Base-by-base conservation (phyloP, 768 basidiomycete species). In the Nevesoporus exiguus region DNA sequence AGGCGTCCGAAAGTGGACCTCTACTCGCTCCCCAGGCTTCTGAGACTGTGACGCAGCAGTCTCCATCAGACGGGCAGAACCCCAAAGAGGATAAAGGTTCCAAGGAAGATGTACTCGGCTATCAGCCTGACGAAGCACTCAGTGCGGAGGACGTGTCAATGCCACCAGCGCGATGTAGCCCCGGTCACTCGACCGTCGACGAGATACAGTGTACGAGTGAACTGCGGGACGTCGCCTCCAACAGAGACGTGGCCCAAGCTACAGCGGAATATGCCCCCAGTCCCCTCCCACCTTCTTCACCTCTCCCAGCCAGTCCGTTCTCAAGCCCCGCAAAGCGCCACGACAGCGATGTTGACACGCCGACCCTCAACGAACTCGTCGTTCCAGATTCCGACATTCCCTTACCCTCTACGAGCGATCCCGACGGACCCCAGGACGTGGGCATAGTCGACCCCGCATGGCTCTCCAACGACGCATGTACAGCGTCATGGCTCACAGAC, bases 221-320 rank as follows among this genome's bases (percentile, higher is more conserved):
- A 17, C 46, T 19, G 17, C 53, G 59, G 13, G 69, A 73, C 15
- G 55, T 54, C 14, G 61, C 61, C 14, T 9, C 11, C 14, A 19
- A 42, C 24, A 40, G 29, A 49, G 51, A 61, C 24, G 25, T 63
- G 29, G 3, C 31, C 67, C 48, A 65, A 68, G 47, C 73, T 5
- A 71, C 59, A 37, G 52, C 48, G 5, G 62, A 55, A 22, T 55
- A 56, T 15, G 55, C 56, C 74, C 77, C 80, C 73, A 73, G 73
- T 45, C 80, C 80, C 15, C 70, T 85, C 2, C 83, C 84, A 21
- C 83, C 84, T 17, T 84, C 84, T 7, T 85, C 84, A 11, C 83
- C 84, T 5, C 81, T 75, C 11, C 81, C 79, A 8, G 75, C 74
- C 15, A 85, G 83, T 61, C 82, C 82, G 7, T 56, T 71, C 54